Conservation (phyloP, 352 stramenopile genomes). For the Phytophthora meadii region DNA sequence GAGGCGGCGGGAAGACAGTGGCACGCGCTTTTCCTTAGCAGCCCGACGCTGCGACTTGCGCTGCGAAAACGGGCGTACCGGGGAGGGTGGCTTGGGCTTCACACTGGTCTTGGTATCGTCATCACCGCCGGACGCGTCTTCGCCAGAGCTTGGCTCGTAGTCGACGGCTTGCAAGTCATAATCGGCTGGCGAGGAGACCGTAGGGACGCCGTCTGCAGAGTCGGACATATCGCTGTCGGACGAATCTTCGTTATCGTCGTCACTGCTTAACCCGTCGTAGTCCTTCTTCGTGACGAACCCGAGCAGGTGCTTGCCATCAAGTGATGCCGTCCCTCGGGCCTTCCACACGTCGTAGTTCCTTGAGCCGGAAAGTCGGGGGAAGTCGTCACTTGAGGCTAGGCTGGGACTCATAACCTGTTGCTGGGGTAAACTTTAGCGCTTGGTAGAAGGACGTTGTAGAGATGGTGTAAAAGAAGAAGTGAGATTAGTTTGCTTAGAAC, state of each 20-base stretch:
- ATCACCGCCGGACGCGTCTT: too few relatives aligned
- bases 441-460: too few relatives aligned
- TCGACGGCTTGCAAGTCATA: not conserved
- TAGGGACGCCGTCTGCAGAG: too few relatives aligned
- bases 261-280: not conserved
- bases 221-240: not conserved
- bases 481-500: too few relatives aligned
- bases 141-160: slow-evolving; percentile 7
- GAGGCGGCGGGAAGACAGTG: not conserved
- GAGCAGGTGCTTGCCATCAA: slow-evolving; percentile 15
- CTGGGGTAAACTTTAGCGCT: too few relatives aligned
- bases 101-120: too few relatives aligned
- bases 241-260: not conserved
- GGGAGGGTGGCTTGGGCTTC: too few relatives aligned
- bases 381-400: slow-evolving; percentile 15
- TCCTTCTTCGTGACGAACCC: not conserved
- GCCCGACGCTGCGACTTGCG: too few relatives aligned
- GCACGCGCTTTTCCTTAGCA: too few relatives aligned
- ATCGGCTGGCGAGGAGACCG: too few relatives aligned
- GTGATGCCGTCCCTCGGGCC: slow-evolving; percentile 2
- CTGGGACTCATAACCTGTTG: slow-evolving; percentile 19
- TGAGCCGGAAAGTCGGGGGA: slow-evolving; percentile 7
- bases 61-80: too few relatives aligned
- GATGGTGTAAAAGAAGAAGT: too few relatives aligned
- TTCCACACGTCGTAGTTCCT: slow-evolving; percentile 14